Evolutionary conservation across 1,284 basidiomycete species (phyloP).

Genomic region (Earliella scabrosa): DNA sequence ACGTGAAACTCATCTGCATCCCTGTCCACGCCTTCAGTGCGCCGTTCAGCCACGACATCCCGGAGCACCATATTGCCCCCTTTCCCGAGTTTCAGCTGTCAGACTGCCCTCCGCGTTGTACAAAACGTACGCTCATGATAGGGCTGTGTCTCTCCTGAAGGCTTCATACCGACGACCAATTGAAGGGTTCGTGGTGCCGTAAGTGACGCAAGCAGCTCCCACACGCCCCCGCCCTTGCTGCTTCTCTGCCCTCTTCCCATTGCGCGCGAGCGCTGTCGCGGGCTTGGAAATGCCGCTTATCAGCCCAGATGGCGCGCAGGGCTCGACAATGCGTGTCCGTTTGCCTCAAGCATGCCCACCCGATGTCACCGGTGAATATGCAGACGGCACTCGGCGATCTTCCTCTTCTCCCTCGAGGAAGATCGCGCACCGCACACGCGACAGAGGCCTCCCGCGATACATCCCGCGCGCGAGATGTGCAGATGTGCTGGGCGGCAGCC

Average conservation of each 20-base stretch:
- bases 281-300: slow-evolving; percentile 7
- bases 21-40: neutral
- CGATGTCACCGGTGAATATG: slow-evolving; percentile 2
- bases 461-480: neutral
- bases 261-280: neutral
- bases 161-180: neutral
- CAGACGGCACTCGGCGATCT: slow-evolving; percentile 1
- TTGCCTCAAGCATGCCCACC: slow-evolving; percentile 6
- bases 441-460: slow-evolving; percentile 2
- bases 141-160: neutral
- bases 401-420: neutral
- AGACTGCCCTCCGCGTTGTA: neutral
- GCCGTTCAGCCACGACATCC: neutral
- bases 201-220: slow-evolving; percentile 6
- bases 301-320: neutral
- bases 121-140: neutral
- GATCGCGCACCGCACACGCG: slow-evolving; percentile 2
- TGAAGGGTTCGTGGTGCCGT: no score
- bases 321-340: neutral
- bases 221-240: neutral
- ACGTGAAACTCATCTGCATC: slow-evolving; percentile 1
- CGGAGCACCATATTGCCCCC: neutral
- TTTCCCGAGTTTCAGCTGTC: neutral
- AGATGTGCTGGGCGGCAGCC: neutral
- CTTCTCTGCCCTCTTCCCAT: neutral